Base-by-base conservation (phyloP, 257 asterid species). In the Ilex asprella region DNA sequence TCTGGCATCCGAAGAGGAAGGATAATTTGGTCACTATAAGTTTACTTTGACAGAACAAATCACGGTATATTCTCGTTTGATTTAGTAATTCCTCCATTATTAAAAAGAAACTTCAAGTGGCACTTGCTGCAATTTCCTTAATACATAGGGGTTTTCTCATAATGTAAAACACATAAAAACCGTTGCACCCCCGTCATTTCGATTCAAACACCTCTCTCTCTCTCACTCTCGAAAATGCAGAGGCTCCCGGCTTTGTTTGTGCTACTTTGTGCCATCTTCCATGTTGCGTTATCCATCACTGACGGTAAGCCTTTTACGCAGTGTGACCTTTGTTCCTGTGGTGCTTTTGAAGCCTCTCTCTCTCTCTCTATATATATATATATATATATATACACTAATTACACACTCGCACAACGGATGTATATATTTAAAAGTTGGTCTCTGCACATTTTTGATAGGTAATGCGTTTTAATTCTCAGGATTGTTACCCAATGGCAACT, bases 401-500 rank as follows among this genome's bases (percentile, higher is more conserved):
- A 2, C 15, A 50, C 13, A 14, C 6, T n/a, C 8, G 55, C 13
- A 5, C 5, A 50, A 14, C 13, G 0, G 0, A 6, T n/a, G 8
- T 50, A 10, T 41, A 14, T 50, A 10, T 14, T 14, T 12, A 11
- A 6, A 50, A 6, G 8, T 6, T 50, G 2, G 16, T 50, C 5
- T 50, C 1, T 11, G 21, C 50, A 6, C 13, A 9, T 14, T 10
- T 12, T n/a, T 11, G 8, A 14, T 50, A 6, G 8, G 1, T 50
- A 6, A 5, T 11, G 13, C 55, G 8, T n/a, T 50, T 50, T 12
- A 50, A 27, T 30, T 8, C 49, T 9, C 86, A 90, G 97, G 97
- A 63, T 64, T 79, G 4, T 58, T 90, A 46, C 93, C 95, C 0
- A 90, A 90, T 62, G 97, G 97, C 7, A 73, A 90, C 77, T 90